Percentiles rank a stretch among this genome's conserved stretches.
Conservation (phyloP, 176 grass and related monocot genomes). For the Musa acuminata region DNA sequence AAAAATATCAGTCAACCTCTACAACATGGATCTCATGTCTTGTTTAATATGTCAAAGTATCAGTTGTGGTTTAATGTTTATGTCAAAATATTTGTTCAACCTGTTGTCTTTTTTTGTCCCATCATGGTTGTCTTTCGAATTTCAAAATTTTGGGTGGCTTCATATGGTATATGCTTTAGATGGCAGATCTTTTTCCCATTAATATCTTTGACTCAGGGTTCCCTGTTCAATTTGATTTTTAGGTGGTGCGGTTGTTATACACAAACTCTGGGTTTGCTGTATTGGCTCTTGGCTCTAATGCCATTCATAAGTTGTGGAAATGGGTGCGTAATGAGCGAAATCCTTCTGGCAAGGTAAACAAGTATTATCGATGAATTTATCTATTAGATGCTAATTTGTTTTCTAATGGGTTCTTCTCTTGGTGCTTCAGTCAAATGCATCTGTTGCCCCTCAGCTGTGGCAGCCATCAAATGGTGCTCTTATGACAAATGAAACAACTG, state of each 20-base stretch:
- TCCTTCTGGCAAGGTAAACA: constrained; percentile 79
- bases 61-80: no score
- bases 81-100: no score
- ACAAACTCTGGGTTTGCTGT: constrained; percentile 82
- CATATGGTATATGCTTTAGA: background rate
- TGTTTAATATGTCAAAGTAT: no score
- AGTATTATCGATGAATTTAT: constrained; percentile 13
- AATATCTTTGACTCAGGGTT: background rate
- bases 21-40: no score
- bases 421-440: constrained; percentile 67
- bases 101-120: no score
- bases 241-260: constrained; percentile 88
- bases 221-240: constrained; percentile 19
- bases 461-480: constrained; percentile 90
- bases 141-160: no score
- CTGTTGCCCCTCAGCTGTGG: constrained; percentile 74
- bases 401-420: constrained; percentile 11
- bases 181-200: background rate
- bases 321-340: constrained; percentile 83
- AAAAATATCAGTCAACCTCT: no score
- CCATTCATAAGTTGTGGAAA: constrained; percentile 98
- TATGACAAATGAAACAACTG: constrained; percentile 87
- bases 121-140: no score
- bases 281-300: constrained; percentile 83
- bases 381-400: constrained; percentile 18